Evolutionary conservation across 441 rosid genomes (phyloP).

Genomic region (Erodium trifolium): DNA sequence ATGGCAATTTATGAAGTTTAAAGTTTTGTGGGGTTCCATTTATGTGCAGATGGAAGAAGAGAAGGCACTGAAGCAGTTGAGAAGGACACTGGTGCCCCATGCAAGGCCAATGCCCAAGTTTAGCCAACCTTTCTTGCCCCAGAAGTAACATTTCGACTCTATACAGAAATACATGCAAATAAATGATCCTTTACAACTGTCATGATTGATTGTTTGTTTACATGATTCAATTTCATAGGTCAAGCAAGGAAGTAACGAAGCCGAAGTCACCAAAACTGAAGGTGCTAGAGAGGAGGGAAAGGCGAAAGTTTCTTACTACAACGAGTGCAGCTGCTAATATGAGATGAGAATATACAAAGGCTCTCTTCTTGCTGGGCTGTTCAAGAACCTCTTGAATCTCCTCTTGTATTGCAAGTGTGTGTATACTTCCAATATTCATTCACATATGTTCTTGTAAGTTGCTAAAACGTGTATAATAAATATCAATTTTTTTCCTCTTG

Average conservation of each 20-base stretch:
- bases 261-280: conserved; percentile 66
- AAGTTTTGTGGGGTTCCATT: not conserved
- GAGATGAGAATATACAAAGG: conserved; percentile 13
- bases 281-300: conserved; percentile 45
- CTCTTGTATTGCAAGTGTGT: not conserved
- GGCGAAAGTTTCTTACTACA: conserved; percentile 28
- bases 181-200: no score
- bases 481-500: no score
- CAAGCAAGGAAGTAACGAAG: conserved; percentile 58
- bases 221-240: conserved; percentile 32
- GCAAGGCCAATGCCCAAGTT: conserved; percentile 89
- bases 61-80: conserved; percentile 73
- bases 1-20: not conserved
- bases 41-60: conserved; percentile 68
- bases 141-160: conserved; percentile 39
- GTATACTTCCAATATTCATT: not conserved
- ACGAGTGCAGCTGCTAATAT: not conserved
- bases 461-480: no score
- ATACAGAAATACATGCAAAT: not conserved
- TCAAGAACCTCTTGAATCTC: conserved; percentile 10
- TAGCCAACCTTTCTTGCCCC: conserved; percentile 76
- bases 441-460: not conserved
- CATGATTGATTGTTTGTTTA: not conserved
- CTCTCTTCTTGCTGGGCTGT: not conserved
- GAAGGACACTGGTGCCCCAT: conserved; percentile 86